Evolutionary conservation across 75 land plant species (phyloP).

Genomic region (Isoetes taiwanensis): DNA sequence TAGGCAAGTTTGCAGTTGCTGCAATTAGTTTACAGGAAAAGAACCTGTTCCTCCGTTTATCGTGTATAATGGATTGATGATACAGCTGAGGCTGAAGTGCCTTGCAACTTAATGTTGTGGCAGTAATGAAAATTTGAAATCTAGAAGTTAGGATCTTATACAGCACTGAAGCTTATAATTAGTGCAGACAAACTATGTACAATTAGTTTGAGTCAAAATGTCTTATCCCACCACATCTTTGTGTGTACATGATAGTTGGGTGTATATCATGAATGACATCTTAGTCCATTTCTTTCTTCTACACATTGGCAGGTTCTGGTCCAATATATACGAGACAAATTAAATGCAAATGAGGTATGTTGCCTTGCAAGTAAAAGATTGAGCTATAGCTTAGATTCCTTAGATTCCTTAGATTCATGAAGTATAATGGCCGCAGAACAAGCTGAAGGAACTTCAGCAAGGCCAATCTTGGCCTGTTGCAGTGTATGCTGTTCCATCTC

Average conservation of each 20-base stretch:
- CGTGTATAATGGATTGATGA: no score
- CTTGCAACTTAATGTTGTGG: no score
- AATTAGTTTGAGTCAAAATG: neutral
- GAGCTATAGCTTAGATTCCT: neutral
- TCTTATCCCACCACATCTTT: neutral
- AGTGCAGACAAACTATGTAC: neutral
- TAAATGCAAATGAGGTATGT: constrained; percentile 56
- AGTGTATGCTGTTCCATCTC: no score
- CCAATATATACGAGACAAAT: constrained; percentile 59
- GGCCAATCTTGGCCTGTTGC: no score
- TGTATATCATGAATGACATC: neutral
- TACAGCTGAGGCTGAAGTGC: no score
- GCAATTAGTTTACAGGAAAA: no score
- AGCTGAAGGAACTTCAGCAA: constrained; percentile 73
- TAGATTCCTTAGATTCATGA: neutral
- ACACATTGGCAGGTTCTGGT: constrained; percentile 49
- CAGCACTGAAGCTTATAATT: neutral
- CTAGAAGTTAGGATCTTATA: neutral
- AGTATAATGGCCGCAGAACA: constrained; percentile 30
- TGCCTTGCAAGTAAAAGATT: neutral
- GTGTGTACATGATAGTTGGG: neutral
- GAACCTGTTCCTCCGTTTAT: no score
- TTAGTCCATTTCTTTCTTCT: neutral
- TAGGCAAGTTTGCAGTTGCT: no score
- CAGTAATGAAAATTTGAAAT: no score